Evolutionary conservation across 495 filamentous ascomycete genomes (phyloP).

Genomic region (Penicillium ucsense): DNA sequence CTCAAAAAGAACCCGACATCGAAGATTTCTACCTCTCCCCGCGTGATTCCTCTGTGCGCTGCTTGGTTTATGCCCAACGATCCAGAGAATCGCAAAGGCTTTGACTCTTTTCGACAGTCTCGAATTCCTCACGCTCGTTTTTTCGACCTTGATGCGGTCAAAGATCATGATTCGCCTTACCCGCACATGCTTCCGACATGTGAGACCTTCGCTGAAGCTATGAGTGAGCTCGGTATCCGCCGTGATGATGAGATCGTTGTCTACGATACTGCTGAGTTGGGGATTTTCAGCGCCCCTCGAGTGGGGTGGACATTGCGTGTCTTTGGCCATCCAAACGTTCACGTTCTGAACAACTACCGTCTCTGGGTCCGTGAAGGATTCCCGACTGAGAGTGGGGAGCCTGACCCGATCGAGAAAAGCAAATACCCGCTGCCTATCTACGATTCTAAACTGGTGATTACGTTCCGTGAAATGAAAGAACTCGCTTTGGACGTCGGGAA

Average conservation of each 20-base stretch:
- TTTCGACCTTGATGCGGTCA: constrained; percentile 88
- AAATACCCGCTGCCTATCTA: constrained; percentile 48
- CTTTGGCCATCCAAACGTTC: constrained; percentile 84
- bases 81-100: constrained; percentile 60
- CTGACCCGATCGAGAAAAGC: constrained; percentile 44
- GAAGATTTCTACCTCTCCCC: constrained; percentile 64
- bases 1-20: constrained; percentile 65
- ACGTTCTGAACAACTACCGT: constrained; percentile 90
- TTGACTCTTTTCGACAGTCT: constrained; percentile 60
- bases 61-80: constrained; percentile 97
- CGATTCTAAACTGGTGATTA: constrained; percentile 47
- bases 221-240: constrained; percentile 78
- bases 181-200: constrained; percentile 92
- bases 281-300: constrained; percentile 87
- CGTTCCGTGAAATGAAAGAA: constrained; percentile 71
- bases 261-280: constrained; percentile 79
- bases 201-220: constrained; percentile 71
- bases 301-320: constrained; percentile 87
- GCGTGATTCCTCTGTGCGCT: constrained; percentile 80
- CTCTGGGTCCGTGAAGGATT: constrained; percentile 75
- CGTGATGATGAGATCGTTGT: constrained; percentile 84
- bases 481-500: constrained; percentile 65
- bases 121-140: constrained; percentile 86
- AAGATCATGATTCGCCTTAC: constrained; percentile 78
- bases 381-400: constrained; percentile 70